Base-by-base conservation (phyloP, 139 green algal species). In the Chlamydomonas eustigma region DNA sequence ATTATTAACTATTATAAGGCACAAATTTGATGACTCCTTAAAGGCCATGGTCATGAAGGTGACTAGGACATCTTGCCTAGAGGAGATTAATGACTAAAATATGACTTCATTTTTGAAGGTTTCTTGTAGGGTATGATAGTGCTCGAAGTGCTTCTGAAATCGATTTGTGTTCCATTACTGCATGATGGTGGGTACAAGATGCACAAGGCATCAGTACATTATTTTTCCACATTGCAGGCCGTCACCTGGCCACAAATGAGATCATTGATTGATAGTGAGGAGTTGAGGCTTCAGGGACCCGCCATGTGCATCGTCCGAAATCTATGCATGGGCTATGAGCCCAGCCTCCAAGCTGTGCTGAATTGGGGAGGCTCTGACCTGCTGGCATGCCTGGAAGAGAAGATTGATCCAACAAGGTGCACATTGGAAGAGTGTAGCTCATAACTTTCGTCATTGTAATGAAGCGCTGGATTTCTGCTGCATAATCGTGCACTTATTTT, bases 271-370 rank as follows among this genome's bases (percentile, higher is more conserved):
- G 4, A 4, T 28, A 22, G 12, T 28, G 52, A 35, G n/a, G 18
- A 4, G 4, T 28, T 28, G 8, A 37, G 52, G n/a, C 0, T 93
- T 6, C 80, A 86, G 74, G 80, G 83, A 78, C 81, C 88, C 36
- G 83, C 81, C 34, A 31, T 89, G 51, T 71, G 71, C 58, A 74
- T 82, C 30, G 79, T 87, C 71, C 76, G 83, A n/a, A 89, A 89
- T 58, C 44, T 89, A 37, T 76, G 33, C 63, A 83, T 86, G 77
- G 81, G 75, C 1, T 33, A 33, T 34, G n/a, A 39, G 8, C 30
- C 67, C 28, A 38, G 75, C 34, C 76, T 83, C 39, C 51, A 37
- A 4, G 58, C 74, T 2, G 69, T 50, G 32, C 24, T 83, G 3
- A 71, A 64, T 8, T 87, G 84, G 81, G 79, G 37, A 3, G 77